A percentile compares a stretch with the other conserved stretches of the same genome.
phyloP scores from a whole-genome alignment of 768 basidiomycete genomes.

The Rhizopogon vinicolor region DNA sequence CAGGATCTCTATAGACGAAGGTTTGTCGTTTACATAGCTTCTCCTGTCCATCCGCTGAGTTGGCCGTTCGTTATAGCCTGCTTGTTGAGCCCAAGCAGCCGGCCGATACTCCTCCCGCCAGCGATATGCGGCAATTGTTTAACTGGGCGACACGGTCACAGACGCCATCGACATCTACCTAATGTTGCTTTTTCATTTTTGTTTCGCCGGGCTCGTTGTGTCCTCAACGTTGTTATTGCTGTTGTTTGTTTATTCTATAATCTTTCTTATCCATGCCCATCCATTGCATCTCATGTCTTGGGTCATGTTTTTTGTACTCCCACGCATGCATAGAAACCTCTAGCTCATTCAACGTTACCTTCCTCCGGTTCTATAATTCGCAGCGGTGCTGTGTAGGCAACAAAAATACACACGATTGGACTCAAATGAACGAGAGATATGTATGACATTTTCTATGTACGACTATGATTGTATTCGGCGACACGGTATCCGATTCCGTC shows the following conservation, averaged over 20 bases:
- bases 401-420: not conserved
- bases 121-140: conserved; percentile 77
- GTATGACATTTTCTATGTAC: conserved; percentile 1
- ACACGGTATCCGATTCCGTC: conserved; percentile 47
- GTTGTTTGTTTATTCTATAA: conserved; percentile 25
- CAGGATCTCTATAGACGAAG: conserved; percentile 85
- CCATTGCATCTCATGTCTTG: conserved; percentile 9
- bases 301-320: conserved; percentile 16
- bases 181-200: conserved; percentile 5
- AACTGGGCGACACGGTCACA: conserved; percentile 69
- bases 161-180: conserved; percentile 34
- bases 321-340: conserved; percentile 15
- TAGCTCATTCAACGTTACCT: conserved; percentile 16
- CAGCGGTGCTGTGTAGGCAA: conserved; percentile 2
- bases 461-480: conserved; percentile 39
- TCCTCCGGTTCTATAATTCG: conserved; percentile 4
- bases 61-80: conserved; percentile 40
- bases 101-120: conserved; percentile 57
- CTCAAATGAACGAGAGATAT: not conserved
- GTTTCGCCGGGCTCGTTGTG: conserved; percentile 15
- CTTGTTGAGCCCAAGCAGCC: conserved; percentile 81
- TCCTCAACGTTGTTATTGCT: conserved; percentile 6
- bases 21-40: conserved; percentile 32
- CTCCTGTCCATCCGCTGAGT: not conserved
- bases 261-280: conserved; percentile 15